These are phyloP conservation scores for Ceratocystis cubensis DNA, from an alignment of 2,329 filamentous ascomycete genomes.

Conservation along the genomic window DNA sequence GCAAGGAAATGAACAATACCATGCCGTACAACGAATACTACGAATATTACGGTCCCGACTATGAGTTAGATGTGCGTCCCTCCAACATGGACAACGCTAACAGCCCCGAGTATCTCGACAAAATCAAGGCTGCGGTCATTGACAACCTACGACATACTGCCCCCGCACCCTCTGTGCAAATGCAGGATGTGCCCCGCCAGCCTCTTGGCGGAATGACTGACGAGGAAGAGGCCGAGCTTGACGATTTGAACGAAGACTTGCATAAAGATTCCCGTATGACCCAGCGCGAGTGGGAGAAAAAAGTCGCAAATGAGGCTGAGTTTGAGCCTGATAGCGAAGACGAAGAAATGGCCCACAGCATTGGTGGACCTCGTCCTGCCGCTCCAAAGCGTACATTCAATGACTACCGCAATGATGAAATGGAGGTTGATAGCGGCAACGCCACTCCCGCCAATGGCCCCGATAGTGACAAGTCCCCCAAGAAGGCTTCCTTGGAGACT, in stretches of 20 bases:
- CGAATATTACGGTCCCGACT: conserved; percentile 82
- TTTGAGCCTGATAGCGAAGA: conserved; percentile 72
- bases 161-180: conserved; percentile 79
- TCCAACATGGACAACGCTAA: conserved; percentile 89
- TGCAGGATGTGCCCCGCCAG: conserved; percentile 61
- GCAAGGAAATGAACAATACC: conserved; percentile 66
- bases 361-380: conserved; percentile 51
- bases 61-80: conserved; percentile 77
- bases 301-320: conserved; percentile 63
- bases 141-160: conserved; percentile 81
- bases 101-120: conserved; percentile 65
- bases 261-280: conserved; percentile 76
- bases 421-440: conserved; percentile 30
- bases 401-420: conserved; percentile 37
- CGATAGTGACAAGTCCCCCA: conserved; percentile 26
- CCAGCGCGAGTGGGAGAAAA: conserved; percentile 70
- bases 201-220: conserved; percentile 51
- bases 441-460: conserved; percentile 30
- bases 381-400: conserved; percentile 40
- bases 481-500: conserved; percentile 24
- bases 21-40: conserved; percentile 97
- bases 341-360: conserved; percentile 62
- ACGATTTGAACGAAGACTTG: conserved; percentile 68
- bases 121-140: conserved; percentile 67
- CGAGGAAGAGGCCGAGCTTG: conserved; percentile 52